Evolutionary conservation across 805 yeast genomes (phyloP), one percentile per base, ranked within the genome.

Genomic region (Pichia cephalocereana): DNA sequence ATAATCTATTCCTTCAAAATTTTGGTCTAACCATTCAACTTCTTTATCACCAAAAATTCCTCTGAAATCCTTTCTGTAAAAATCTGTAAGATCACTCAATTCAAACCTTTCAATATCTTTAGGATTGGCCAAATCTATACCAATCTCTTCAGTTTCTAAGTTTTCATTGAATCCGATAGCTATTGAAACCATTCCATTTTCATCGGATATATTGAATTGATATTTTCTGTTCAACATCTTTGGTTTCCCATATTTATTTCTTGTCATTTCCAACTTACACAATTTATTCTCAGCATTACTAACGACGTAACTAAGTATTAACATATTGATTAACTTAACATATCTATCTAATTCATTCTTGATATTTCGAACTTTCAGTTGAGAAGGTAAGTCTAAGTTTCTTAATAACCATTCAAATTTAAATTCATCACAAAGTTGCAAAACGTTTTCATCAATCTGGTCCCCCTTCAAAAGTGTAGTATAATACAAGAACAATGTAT

Each of bases 121-220:
- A 26, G 63, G 60, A 38, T 69, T 65, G 0, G 80, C 77, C 12
- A 77, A 57, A 53, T 78, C 83, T 0, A 75, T 51, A 0, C 82
- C 83, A 9, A 74, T 54, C 10, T 66, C 70, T 9, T 9, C 14
- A 15, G 41, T 31, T 15, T 42, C 46, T 15, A 36, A 0, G 49
- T 46, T 1, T 0, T 39, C 44, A n/a, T 54, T 40, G 30, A 67
- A 56, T 37, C 61, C 69, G 1, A 79, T 60, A 4, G 66, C 76
- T 52, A 83, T 60, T 18, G 77, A 64, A 2, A 80, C 68, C 8
- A 72, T 52, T 8, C 71, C 71, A 36, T 73, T 70, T 36, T 86
- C 84, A 54, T 80, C 79, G 7, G 86, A 75, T 56, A 80, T 65
- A 58, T 80, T 84, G 66, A 78, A 85, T 32, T 70, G 62, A 36